These are phyloP conservation scores for Atkinsonella texensis DNA, from an alignment of 2,329 filamentous ascomycete species.

Conservation along the genomic window DNA sequence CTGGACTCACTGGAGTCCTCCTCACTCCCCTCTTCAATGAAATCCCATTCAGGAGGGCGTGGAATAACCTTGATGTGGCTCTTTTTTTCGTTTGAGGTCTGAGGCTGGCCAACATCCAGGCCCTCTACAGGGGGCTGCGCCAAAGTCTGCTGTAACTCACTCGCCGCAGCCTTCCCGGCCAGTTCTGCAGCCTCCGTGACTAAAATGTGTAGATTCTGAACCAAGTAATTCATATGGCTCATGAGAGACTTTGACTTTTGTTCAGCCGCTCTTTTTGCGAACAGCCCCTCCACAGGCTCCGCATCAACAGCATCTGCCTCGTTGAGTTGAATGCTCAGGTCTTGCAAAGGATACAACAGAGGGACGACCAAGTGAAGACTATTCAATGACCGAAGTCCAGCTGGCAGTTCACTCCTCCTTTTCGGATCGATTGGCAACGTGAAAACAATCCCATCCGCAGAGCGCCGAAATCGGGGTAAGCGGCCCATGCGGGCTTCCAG, in stretches of 20 bases:
- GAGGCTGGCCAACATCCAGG: slow-evolving; percentile 5
- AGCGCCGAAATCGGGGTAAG: slow-evolving; percentile 53
- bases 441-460: slow-evolving; percentile 57
- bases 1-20: slow-evolving; percentile 19
- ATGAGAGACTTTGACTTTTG: slow-evolving; percentile 53
- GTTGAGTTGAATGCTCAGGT: slow-evolving; percentile 52
- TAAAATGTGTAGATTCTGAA: slow-evolving; percentile 57
- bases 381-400: slow-evolving; percentile 46
- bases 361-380: slow-evolving; percentile 59
- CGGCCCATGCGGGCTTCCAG: slow-evolving; percentile 65
- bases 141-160: slow-evolving; percentile 6
- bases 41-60: slow-evolving; percentile 64
- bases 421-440: slow-evolving; percentile 58
- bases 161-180: slow-evolving; percentile 6
- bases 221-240: slow-evolving; percentile 63
- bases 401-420: slow-evolving; percentile 47
- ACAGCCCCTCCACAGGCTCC: slow-evolving; percentile 51
- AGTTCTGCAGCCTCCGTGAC: slow-evolving; percentile 38
- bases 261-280: slow-evolving; percentile 44
- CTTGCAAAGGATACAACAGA: slow-evolving; percentile 57
- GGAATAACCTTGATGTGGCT: slow-evolving; percentile 61
- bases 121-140: slow-evolving; percentile 3
- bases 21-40: slow-evolving; percentile 30
- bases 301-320: slow-evolving; percentile 49
- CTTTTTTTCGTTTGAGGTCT: slow-evolving; percentile 30